phyloP scores from a whole-genome alignment of 169 alveolate species.

The Pseudocohnilembus persalinus region DNA sequence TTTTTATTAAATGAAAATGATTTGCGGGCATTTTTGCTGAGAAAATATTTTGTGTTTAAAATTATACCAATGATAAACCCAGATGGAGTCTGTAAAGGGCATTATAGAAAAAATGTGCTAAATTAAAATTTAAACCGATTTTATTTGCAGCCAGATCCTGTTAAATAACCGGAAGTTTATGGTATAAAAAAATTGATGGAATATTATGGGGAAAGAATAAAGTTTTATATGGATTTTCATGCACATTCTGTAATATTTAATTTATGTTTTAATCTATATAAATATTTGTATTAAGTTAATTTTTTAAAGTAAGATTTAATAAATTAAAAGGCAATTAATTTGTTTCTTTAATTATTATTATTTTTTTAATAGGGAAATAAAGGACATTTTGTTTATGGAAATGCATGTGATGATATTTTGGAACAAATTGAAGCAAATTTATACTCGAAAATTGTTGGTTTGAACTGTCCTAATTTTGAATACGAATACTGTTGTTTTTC shows the following conservation, averaged over 20 bases:
- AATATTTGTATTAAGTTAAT: too few species aligned
- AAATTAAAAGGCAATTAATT: background rate
- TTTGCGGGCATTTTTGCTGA: constrained; percentile 57
- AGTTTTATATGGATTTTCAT: constrained; percentile 79
- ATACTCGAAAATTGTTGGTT: constrained; percentile 45
- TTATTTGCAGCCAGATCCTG: constrained; percentile 54
- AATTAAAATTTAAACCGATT: constrained; percentile 79
- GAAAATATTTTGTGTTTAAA: constrained; percentile 76
- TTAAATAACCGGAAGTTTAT: constrained; percentile 71
- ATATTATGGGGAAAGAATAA: constrained; percentile 38
- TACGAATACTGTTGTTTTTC: constrained; percentile 49
- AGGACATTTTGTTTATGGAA: constrained; percentile 82
- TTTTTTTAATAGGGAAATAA: constrained; percentile 31
- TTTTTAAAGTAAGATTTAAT: too few species aligned
- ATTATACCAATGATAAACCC: constrained; percentile 87
- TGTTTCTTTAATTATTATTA: too few species aligned
- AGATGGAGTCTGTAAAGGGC: constrained; percentile 85
- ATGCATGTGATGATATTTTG: constrained; percentile 47
- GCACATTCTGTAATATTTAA: constrained; percentile 79
- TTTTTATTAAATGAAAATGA: constrained; percentile 49
- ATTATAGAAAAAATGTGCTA: constrained; percentile 71
- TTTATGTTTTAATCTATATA: too few species aligned
- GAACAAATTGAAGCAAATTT: constrained; percentile 55
- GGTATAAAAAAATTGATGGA: constrained; percentile 67
- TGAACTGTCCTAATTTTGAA: constrained; percentile 39